Percentiles rank a stretch among this genome's conserved stretches.
Evolutionary conservation across 2,329 filamentous ascomycete species (phyloP).

Genomic region (Biscogniauxia mediterranea): DNA sequence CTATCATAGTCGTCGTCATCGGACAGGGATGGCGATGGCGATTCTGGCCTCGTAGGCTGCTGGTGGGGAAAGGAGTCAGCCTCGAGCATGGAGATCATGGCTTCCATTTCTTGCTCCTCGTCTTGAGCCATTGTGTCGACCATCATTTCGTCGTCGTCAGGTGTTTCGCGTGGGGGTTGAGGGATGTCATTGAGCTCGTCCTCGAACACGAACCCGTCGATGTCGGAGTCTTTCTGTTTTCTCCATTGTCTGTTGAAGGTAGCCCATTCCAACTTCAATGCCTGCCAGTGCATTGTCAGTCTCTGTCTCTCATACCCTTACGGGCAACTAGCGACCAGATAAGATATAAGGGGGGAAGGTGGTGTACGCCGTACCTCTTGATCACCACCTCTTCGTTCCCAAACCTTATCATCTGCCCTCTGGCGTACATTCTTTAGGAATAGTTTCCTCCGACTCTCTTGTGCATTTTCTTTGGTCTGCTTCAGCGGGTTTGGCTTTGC

Average conservation of each 20-base stretch:
- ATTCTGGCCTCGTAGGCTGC: conserved; percentile 29
- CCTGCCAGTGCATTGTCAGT: conserved; percentile 23
- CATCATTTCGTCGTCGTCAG: conserved; percentile 48
- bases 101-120: conserved; percentile 58
- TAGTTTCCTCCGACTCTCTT: conserved; percentile 62
- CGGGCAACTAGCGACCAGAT: neutral
- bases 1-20: conserved; percentile 63
- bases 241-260: conserved; percentile 38
- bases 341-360: neutral
- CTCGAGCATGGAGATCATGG: conserved; percentile 50
- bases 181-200: conserved; percentile 52
- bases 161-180: conserved; percentile 30
- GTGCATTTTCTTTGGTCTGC: conserved; percentile 58
- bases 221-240: conserved; percentile 39
- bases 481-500: conserved; percentile 63
- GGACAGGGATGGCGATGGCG: conserved; percentile 34
- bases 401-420: conserved; percentile 57
- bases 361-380: conserved; percentile 46
- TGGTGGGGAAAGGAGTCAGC: conserved; percentile 18
- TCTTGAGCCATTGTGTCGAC: conserved; percentile 49
- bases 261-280: conserved; percentile 43
- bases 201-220: conserved; percentile 44
- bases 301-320: neutral
- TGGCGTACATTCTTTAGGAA: conserved; percentile 68
- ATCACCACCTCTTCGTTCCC: conserved; percentile 61